Evolutionary conservation across 805 yeast genomes (phyloP), one percentile per base, ranked within the genome.

Genomic region (Ogataea methanolica): DNA sequence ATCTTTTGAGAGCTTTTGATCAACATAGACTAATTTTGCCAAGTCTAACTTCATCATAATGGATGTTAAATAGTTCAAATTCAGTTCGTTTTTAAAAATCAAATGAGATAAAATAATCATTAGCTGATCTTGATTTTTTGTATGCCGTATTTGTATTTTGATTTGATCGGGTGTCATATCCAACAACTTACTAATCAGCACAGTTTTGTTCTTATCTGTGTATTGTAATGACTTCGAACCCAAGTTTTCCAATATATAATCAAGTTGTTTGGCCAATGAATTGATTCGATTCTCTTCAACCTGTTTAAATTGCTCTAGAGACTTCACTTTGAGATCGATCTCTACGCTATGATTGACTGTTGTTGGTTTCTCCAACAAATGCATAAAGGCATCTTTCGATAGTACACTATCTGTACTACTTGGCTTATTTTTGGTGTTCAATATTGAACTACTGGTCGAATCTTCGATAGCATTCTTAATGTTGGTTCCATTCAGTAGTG

Each of bases 21-120:
- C 49, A 11, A 57, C 44, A 5, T 33, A 34, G 6, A 47, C 33
- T 19, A 62, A 36, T 29, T 52, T 54, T 9, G 41, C 46, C 5
- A 57, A 17, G 23, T 55, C 50, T 17, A 62, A 42, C 39, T 48
- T 55, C 54, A 57, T 52, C 1, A 60, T 36, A 3, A 63, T 47
- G 6, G 43, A 35, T 17, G 55, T 44, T 34, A 63, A 58, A 19
- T 37, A 36, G 14, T 40, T 40, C 4, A 51, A 34, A 8, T 35
- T 48, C 36, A 61, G 39, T n/a, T 41, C 31, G 22, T 52, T 47
- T 35, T 50, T 41, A 26, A 57, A 54, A 12, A 55, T 41, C 19
- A 61, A 46, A 45, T 56, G 59, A 15, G 57, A 50, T 40, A 61
- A 43, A 6, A 62, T 49, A 4, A 51, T 42, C 48, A 53, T 34